Percentiles rank a stretch among this genome's conserved stretches.
Evolutionary conservation across 305 asterid species (phyloP).

Genomic region (Fraxinus sp.): DNA sequence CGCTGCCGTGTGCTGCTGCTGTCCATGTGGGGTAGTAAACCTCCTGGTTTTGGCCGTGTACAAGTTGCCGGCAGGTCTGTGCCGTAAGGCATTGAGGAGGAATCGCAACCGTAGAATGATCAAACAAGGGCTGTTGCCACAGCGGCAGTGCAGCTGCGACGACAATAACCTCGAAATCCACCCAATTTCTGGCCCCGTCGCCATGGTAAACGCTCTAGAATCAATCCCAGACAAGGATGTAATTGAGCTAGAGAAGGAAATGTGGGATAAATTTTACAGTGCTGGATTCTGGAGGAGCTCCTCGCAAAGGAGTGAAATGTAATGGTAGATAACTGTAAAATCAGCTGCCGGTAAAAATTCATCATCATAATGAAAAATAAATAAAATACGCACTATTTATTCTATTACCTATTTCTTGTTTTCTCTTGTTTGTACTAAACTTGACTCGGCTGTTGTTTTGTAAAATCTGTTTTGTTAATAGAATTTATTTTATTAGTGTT

Average conservation of each 20-base stretch:
- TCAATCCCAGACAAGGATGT: constrained; percentile 41
- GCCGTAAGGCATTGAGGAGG: constrained; percentile 64
- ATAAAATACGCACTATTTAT: background rate
- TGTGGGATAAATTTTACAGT: constrained; percentile 75
- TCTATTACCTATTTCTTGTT: background rate
- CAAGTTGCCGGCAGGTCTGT: constrained; percentile 77
- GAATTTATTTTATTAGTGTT: background rate
- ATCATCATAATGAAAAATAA: no score
- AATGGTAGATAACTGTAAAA: constrained; percentile 12
- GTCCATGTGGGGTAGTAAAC: constrained; percentile 66
- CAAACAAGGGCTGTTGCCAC: constrained; percentile 46
- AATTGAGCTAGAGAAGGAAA: constrained; percentile 77
- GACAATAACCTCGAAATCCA: constrained; percentile 43
- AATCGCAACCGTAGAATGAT: constrained; percentile 51
- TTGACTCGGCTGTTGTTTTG: constrained; percentile 1
- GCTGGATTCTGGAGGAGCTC: constrained; percentile 90
- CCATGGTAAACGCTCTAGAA: constrained; percentile 28
- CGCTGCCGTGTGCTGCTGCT: constrained; percentile 85
- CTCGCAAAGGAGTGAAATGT: constrained; percentile 52
- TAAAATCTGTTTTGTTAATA: background rate
- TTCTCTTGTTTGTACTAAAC: background rate
- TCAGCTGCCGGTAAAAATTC: background rate
- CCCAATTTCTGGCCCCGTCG: constrained; percentile 22
- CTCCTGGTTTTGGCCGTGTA: constrained; percentile 60
- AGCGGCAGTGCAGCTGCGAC: constrained; percentile 36